Evolutionary conservation across 768 basidiomycete genomes (phyloP).

Genomic region (Auricularia cornea): DNA sequence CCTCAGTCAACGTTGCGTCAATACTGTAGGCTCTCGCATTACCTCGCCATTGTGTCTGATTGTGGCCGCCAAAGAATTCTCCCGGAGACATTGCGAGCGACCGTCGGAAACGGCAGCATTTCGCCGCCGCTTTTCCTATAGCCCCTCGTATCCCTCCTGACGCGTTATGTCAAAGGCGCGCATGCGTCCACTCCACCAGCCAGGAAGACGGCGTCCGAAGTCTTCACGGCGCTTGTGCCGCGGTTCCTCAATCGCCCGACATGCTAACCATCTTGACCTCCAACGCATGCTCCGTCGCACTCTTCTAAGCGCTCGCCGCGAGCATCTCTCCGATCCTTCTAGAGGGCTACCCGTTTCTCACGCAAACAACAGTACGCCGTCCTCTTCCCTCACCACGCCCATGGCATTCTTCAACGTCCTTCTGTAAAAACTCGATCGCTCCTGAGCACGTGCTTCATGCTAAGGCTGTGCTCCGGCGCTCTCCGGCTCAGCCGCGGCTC

Average conservation of each 20-base stretch:
- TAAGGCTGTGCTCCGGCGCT: no score
- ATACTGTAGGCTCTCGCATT: slow-evolving; percentile 33
- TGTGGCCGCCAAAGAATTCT: slow-evolving; percentile 29
- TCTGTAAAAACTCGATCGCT: no score
- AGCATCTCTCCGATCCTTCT: slow-evolving; percentile 57
- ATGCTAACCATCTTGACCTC: slow-evolving; percentile 45
- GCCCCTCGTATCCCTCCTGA: slow-evolving; percentile 24
- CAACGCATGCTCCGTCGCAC: slow-evolving; percentile 45
- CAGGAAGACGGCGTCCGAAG: not conserved
- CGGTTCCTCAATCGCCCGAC: slow-evolving; percentile 47
- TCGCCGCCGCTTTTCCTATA: slow-evolving; percentile 21
- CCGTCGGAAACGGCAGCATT: slow-evolving; percentile 39
- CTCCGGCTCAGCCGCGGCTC: no score
- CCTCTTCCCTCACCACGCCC: no score
- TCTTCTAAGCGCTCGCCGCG: slow-evolving; percentile 59
- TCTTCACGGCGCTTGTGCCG: not conserved
- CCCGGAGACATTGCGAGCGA: slow-evolving; percentile 34
- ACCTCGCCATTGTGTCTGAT: not conserved
- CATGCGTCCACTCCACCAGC: not conserved
- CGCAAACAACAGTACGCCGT: slow-evolving; percentile 39
- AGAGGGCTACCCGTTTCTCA: slow-evolving; percentile 48
- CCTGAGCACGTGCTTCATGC: no score
- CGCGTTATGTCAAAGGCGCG: slow-evolving; percentile 4
- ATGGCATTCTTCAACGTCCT: no score
- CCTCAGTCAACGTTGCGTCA: slow-evolving; percentile 38